Percentiles rank a stretch among this genome's conserved stretches.
phyloP scores from a whole-genome alignment of 2,329 filamentous ascomycete genomes.

The Coleophoma eucalyptorum region DNA sequence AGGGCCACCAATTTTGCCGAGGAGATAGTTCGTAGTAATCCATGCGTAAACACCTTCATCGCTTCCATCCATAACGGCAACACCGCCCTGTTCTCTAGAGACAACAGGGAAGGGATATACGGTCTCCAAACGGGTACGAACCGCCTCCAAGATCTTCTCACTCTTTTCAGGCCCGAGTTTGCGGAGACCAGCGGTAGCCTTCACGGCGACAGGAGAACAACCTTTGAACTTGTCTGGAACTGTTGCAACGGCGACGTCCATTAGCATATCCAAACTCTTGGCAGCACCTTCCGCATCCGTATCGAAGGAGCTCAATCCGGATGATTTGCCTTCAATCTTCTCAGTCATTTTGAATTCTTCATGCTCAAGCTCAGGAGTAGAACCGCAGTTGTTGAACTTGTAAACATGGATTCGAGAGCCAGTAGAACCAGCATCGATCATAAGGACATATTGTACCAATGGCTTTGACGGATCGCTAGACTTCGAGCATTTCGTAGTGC shows the following conservation, averaged over 20 bases:
- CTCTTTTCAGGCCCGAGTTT: conserved; percentile 80
- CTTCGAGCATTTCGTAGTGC: conserved; percentile 73
- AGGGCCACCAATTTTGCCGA: conserved; percentile 93
- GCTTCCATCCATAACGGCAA: conserved; percentile 95
- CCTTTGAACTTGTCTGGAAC: conserved; percentile 86
- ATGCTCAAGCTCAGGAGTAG: conserved; percentile 89
- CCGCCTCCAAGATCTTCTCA: conserved; percentile 79
- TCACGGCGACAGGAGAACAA: conserved; percentile 96
- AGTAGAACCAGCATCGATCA: conserved; percentile 98
- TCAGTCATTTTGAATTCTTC: conserved; percentile 94
- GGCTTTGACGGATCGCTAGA: conserved; percentile 86
- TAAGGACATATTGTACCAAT: conserved; percentile 93
- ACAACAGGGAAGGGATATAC: conserved; percentile 94
- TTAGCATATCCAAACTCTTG: conserved; percentile 80
- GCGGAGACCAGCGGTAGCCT: conserved; percentile 91
- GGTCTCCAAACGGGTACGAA: conserved; percentile 78
- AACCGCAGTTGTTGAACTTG: conserved; percentile 97
- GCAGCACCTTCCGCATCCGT: conserved; percentile 84
- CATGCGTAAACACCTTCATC: conserved; percentile 98
- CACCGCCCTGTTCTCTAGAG: conserved; percentile 76
- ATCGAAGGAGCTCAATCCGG: conserved; percentile 78
- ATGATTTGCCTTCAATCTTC: conserved; percentile 67
- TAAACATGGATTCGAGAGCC: conserved; percentile 98
- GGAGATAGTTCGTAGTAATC: conserved; percentile 98
- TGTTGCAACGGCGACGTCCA: conserved; percentile 78